Evolutionary conservation across 139 green algal species (phyloP).

Genomic region (Gonium pectorale): DNA sequence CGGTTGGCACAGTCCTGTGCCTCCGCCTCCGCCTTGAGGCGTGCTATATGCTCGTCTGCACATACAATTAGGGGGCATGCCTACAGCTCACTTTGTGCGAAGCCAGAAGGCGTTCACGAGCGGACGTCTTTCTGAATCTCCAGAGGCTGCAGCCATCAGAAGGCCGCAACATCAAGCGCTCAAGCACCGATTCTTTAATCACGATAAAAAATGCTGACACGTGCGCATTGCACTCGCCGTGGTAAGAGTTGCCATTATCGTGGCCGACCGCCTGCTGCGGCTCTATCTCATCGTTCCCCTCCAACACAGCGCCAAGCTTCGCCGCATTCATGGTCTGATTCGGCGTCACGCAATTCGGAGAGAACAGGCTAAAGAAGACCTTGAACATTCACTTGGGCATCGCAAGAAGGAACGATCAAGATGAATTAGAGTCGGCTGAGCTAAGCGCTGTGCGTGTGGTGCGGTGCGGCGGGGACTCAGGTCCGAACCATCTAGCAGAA

Average conservation of each 20-base stretch:
- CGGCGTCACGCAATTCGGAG: background rate
- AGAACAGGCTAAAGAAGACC: background rate
- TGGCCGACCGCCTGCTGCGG: too few species aligned
- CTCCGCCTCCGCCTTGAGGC: constrained; percentile 79
- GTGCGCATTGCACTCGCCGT: too few species aligned
- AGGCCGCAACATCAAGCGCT: too few species aligned
- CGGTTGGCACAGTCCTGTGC: constrained; percentile 68
- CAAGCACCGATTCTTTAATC: too few species aligned
- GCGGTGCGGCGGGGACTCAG: too few species aligned
- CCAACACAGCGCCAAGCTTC: constrained; percentile 24
- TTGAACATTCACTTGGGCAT: background rate
- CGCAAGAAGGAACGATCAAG: background rate
- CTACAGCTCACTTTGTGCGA: background rate
- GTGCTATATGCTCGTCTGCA: constrained; percentile 80
- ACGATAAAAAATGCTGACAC: too few species aligned
- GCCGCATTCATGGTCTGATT: background rate
- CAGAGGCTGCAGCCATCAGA: too few species aligned
- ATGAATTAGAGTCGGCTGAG: too few species aligned
- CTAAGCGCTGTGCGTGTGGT: too few species aligned
- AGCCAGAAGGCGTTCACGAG: background rate
- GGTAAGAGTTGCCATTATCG: too few species aligned
- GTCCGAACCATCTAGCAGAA: too few species aligned
- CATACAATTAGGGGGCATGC: background rate
- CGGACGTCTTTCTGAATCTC: too few species aligned
- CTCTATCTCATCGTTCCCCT: background rate